Conservation (phyloP, 805 yeast species). For the Cyberlindnera mississippiensis region DNA sequence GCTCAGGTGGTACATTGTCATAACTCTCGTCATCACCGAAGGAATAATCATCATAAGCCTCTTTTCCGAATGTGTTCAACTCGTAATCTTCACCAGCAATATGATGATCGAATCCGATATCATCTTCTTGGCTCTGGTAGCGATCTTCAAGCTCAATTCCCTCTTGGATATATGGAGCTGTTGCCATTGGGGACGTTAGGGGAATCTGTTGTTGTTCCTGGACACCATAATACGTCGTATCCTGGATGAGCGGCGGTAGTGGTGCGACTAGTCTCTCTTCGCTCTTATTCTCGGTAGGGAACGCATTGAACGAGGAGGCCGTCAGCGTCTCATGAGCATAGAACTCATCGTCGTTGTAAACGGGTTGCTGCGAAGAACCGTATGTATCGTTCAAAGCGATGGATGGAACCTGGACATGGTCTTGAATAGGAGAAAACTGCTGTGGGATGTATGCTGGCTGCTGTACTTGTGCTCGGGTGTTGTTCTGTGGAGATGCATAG, state of each 20-base stretch:
- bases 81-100: slow-evolving; percentile 28
- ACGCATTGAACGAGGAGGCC: slow-evolving; percentile 19
- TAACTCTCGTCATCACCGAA: slow-evolving; percentile 40
- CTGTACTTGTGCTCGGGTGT: neutral
- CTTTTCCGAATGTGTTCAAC: slow-evolving; percentile 23
- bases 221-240: slow-evolving; percentile 8
- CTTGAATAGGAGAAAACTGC: slow-evolving; percentile 27
- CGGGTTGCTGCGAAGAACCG: neutral
- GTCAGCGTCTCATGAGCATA: slow-evolving; percentile 14
- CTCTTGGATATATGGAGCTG: slow-evolving; percentile 4
- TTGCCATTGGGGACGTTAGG: slow-evolving; percentile 4
- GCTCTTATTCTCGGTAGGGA: slow-evolving; percentile 18
- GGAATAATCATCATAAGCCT: slow-evolving; percentile 12
- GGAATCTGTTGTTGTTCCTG: slow-evolving; percentile 4
- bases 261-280: slow-evolving; percentile 8
- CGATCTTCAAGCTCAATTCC: slow-evolving; percentile 11
- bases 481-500: neutral
- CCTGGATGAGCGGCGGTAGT: slow-evolving; percentile 10
- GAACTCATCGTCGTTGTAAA: slow-evolving; percentile 16
- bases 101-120: slow-evolving; percentile 30
- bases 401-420: slow-evolving; percentile 18
- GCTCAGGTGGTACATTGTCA: slow-evolving; percentile 37
- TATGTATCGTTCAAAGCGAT: slow-evolving; percentile 10
- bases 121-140: slow-evolving; percentile 31
- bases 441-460: slow-evolving; percentile 9